These are phyloP conservation scores for Thelonectria olida DNA, from an alignment of 2,329 filamentous ascomycete genomes.

Conservation along the genomic window DNA sequence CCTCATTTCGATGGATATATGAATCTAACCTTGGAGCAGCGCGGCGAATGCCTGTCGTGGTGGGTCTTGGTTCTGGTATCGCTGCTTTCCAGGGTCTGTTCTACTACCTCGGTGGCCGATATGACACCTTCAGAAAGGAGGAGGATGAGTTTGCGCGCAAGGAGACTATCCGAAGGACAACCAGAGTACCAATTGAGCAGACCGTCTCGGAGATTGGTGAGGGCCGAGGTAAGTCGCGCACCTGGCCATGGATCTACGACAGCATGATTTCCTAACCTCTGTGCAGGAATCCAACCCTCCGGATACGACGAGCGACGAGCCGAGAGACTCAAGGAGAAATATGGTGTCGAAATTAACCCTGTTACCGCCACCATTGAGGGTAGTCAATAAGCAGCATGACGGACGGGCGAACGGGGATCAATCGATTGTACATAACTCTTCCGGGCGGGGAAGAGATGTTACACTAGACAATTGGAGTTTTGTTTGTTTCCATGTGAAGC, in stretches of 20 bases:
- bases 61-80: conserved; percentile 71
- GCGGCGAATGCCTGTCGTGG: conserved; percentile 71
- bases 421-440: conserved; percentile 50
- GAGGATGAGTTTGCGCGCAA: conserved; percentile 80
- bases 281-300: conserved; percentile 77
- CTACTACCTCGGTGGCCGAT: conserved; percentile 73
- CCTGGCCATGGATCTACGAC: not conserved
- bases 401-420: conserved; percentile 37
- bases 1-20: conserved; percentile 3
- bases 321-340: conserved; percentile 84
- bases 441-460: conserved; percentile 46
- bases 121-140: conserved; percentile 61
- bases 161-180: conserved; percentile 76
- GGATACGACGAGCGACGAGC: conserved; percentile 87
- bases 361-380: conserved; percentile 62
- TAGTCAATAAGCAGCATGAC: conserved; percentile 47
- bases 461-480: conserved; percentile 54
- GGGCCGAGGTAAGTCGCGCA: conserved; percentile 74
- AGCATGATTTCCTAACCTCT: conserved; percentile 20
- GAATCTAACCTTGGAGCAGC: conserved; percentile 39
- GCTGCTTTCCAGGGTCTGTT: conserved; percentile 69
- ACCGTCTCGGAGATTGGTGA: conserved; percentile 85
- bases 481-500: conserved; percentile 42
- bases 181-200: conserved; percentile 79
- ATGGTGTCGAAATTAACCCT: conserved; percentile 84